Conservation (phyloP, 352 stramenopile genomes). For the Discostella stelligera region DNA sequence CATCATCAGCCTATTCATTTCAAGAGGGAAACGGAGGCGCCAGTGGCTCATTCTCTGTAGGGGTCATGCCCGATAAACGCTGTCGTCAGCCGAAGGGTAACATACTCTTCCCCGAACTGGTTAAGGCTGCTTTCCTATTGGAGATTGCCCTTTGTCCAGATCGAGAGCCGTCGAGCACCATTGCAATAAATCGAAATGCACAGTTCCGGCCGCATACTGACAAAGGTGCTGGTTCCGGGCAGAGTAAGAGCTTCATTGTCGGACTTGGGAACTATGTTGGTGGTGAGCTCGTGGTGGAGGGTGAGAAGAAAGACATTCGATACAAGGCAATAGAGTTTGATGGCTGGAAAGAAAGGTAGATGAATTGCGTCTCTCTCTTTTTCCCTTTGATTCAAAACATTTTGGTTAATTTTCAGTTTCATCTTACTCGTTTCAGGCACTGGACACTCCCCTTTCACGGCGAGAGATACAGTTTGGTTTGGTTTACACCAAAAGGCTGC, state of each 20-base stretch:
- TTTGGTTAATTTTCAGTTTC: neutral
- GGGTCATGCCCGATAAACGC: constrained; percentile 67
- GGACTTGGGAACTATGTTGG: constrained; percentile 82
- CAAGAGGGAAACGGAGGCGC: constrained; percentile 64
- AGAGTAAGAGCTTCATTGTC: constrained; percentile 85
- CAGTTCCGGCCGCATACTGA: constrained; percentile 86
- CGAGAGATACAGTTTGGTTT: constrained; percentile 85
- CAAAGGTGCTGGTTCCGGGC: constrained; percentile 82
- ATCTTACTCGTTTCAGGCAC: constrained; percentile 52
- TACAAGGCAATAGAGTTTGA: constrained; percentile 86
- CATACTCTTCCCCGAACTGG: constrained; percentile 75
- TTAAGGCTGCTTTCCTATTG: constrained; percentile 82
- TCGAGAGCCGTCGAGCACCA: constrained; percentile 79
- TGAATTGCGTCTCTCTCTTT: neutral
- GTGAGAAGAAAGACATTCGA: constrained; percentile 79
- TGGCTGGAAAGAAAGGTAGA: constrained; percentile 79
- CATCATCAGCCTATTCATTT: constrained; percentile 65
- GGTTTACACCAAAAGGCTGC: constrained; percentile 84
- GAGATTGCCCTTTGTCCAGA: constrained; percentile 74
- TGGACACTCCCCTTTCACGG: constrained; percentile 85
- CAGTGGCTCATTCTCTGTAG: constrained; percentile 77
- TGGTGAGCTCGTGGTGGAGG: constrained; percentile 84
- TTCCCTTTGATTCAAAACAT: neutral
- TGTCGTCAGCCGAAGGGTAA: constrained; percentile 79
- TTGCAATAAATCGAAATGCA: constrained; percentile 86